A percentile compares a stretch with the other conserved stretches of the same genome.
Conservation (phyloP, 139 green algal species). For the Spirogloea muscicola region DNA sequence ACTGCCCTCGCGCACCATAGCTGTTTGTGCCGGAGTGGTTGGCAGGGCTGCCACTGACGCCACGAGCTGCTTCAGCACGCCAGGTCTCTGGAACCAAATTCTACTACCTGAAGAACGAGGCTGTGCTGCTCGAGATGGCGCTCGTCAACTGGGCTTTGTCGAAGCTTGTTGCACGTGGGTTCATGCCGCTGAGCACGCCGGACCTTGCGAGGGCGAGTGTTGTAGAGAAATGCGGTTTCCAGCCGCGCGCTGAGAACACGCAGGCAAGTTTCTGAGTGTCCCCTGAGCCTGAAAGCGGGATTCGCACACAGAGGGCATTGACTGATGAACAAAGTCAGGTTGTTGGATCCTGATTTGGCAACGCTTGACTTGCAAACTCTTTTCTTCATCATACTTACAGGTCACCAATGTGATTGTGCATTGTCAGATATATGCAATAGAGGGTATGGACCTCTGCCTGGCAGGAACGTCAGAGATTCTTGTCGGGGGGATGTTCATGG, state of each 20-base stretch:
- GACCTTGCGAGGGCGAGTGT: conserved; percentile 86
- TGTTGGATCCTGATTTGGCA: no score
- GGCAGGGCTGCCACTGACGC: no score
- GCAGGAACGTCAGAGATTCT: conserved; percentile 95
- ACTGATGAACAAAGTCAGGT: no score
- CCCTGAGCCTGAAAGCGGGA: no score
- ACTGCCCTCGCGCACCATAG: no score
- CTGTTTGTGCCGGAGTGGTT: no score
- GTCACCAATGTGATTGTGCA: no score
- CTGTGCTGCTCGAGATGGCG: conserved; percentile 91
- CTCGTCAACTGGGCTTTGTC: conserved; percentile 66
- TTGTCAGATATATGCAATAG: conserved; percentile 81
- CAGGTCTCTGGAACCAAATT: conserved; percentile 78
- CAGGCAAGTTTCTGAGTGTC: conserved; percentile 58
- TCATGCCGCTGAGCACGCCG: conserved; percentile 84
- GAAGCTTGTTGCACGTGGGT: conserved; percentile 65
- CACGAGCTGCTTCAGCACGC: no score
- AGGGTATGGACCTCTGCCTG: conserved; percentile 78
- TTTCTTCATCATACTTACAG: not conserved
- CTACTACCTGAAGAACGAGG: conserved; percentile 88
- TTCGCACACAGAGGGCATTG: no score
- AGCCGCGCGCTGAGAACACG: conserved; percentile 84
- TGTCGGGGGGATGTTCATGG: conserved; percentile 85
- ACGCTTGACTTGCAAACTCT: no score
- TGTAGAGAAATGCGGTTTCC: conserved; percentile 97